Base-by-base conservation (phyloP, 1,284 basidiomycete genomes). In the Ceratobasidium papillatum region DNA sequence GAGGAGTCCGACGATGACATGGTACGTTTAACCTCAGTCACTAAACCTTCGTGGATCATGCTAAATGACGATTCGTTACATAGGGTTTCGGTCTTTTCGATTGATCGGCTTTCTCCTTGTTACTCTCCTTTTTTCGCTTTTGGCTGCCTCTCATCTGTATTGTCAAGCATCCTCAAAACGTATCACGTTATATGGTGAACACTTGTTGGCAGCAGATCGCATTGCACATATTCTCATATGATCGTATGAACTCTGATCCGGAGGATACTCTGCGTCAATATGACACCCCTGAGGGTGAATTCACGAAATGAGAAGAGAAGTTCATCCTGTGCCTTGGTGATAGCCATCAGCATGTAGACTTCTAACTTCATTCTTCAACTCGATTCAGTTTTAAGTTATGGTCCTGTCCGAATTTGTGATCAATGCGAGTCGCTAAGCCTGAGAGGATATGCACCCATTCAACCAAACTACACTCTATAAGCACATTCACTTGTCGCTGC, bases 31-130 rank as follows among this genome's bases (percentile, higher is more conserved):
- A 12, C 25, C 61, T 32, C 25, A 38, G 12, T 25, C 30, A 30
- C 22, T 14, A 47, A 11, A 9, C 19, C 22, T 11, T 27, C 12
- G 17, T n/a, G 22, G 32, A 43, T 22, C 17, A 59, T 54, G 51
- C 74, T 74, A 36, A 25, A 61, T 66, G 27, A 34, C 22, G 17
- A 27, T 47, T 62, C 36, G 49, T 32, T 69, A 58, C 74, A 34
- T 78, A 90, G 90, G 91, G 91, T 84, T 93, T 93, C 86, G 91
- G 91, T 86, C 87, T 93, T 76, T 93, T 93, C 87, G 92, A 93
- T 85, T 93, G 87, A 88, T 80, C 58, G 25, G 30, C 58, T 72
- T 58, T 9, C 32, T 27, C 41, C 36, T 72, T 30, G 36, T 59
- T 59, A 52, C 30, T 62, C n/a, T 34, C 25, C 58, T 36, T 58